Conservation (phyloP, 2,329 filamentous ascomycete genomes). For the Penicillium oxalicum region DNA sequence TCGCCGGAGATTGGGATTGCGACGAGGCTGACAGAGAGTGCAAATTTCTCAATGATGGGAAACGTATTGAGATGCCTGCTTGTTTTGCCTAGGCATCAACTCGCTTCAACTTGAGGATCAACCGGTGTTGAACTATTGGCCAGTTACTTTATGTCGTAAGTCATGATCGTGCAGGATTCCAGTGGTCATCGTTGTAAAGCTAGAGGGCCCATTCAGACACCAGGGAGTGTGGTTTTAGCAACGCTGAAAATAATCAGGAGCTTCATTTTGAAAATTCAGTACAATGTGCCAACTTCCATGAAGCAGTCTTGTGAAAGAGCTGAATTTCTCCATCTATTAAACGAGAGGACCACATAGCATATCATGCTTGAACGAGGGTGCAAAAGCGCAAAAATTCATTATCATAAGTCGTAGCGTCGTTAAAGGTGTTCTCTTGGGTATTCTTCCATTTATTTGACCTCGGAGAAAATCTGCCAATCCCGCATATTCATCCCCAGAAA, state of each 20-base stretch:
- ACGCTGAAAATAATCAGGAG: too few relatives aligned
- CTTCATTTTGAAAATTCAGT: too few relatives aligned
- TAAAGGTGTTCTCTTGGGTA: background rate
- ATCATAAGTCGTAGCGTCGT: constrained; percentile 27
- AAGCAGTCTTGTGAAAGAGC: background rate
- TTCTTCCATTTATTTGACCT: too few relatives aligned
- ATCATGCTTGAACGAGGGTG: background rate
- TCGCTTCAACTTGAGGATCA: background rate
- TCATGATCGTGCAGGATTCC: too few relatives aligned
- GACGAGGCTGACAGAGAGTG: background rate
- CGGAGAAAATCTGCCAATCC: too few relatives aligned
- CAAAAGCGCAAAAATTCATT: constrained; percentile 4
- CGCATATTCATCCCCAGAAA: too few relatives aligned
- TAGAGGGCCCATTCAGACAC: background rate
- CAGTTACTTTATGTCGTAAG: too few relatives aligned
- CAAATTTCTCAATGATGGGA: background rate
- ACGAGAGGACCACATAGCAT: background rate
- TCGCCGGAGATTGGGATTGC: constrained; percentile 1
- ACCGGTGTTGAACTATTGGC: too few relatives aligned
- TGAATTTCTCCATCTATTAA: constrained; percentile 13
- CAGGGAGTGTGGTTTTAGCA: too few relatives aligned
- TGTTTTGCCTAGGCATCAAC: background rate
- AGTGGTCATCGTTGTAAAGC: too few relatives aligned
- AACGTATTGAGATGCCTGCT: background rate
- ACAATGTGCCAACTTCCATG: background rate